These are phyloP conservation scores for Tolypocladium cylindrosporum DNA, from an alignment of 2,329 filamentous ascomycete genomes.

Conservation along the genomic window DNA sequence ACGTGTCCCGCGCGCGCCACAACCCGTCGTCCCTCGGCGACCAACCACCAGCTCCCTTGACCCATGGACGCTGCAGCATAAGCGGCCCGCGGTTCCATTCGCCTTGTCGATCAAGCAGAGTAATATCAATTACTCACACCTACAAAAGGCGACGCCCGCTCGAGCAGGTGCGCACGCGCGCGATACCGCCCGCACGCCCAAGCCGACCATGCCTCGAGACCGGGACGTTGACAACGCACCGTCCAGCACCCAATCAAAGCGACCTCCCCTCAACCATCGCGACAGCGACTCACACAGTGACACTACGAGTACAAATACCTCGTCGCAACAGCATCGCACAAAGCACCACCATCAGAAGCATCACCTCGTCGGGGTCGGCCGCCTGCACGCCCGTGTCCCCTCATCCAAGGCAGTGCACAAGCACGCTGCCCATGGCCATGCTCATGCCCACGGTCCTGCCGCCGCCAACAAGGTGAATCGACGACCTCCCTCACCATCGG, in stretches of 20 bases:
- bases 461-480: slow-evolving; percentile 32
- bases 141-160: slow-evolving; percentile 1
- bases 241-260: slow-evolving; percentile 46
- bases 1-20: slow-evolving; percentile 2
- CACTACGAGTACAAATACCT: slow-evolving; percentile 13
- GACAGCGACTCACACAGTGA: slow-evolving; percentile 25
- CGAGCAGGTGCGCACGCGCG: slow-evolving; percentile 1
- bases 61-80: slow-evolving; percentile 5
- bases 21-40: not conserved
- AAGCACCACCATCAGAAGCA: slow-evolving; percentile 22
- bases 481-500: slow-evolving; percentile 29
- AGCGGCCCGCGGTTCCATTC: slow-evolving; percentile 2
- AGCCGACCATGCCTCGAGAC: slow-evolving; percentile 30
- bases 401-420: slow-evolving; percentile 40
- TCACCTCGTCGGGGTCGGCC: slow-evolving; percentile 28
- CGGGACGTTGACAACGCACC: slow-evolving; percentile 37
- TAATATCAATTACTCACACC: not conserved
- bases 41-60: slow-evolving; percentile 1
- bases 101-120: not conserved
- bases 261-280: slow-evolving; percentile 27
- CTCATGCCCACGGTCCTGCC: slow-evolving; percentile 5
- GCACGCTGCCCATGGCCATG: slow-evolving; percentile 18
- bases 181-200: not conserved
- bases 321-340: slow-evolving; percentile 18
- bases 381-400: slow-evolving; percentile 41